Evolutionary conservation across 1,139 yeast genomes (phyloP), one percentile per base, ranked within the genome.

Genomic region (Hyphopichia fennica): DNA sequence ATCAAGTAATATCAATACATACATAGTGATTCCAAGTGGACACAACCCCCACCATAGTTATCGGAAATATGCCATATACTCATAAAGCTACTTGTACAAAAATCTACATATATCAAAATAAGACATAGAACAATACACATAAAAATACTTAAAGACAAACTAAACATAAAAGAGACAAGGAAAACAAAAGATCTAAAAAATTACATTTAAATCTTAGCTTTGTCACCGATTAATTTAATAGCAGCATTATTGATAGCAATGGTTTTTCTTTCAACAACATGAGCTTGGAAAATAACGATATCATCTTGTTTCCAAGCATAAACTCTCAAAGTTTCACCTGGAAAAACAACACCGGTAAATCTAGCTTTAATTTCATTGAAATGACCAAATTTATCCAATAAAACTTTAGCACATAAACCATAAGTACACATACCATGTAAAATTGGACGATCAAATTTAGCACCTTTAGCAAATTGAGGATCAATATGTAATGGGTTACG

Each of bases 401-500:
- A 75, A 14, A 80, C 79, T 66, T 90, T 88, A 34, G 85, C 87
- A 40, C 88, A 71, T 52, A 90, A 79, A 48, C 98, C 98, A 64
- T 88, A 82, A 37, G 90, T 79, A 61, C 95, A 86, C 69, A 93
- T 77, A 41, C 99, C 99, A 67, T 93, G 99, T 53, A 93, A 77
- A 56, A 93, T 93, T 45, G 98, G 99, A 48, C 72, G 70, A 40
- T 84, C 84, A 67, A 91, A 93, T 50, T 86, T 86, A 43, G 95
- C 98, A 47, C 89, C 89, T 51, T 84, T 81, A 25, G 98, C 97
- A 66, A 91, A 87, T 34, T 67, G 74, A 30, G 98, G 97, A 66
- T 93, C 98, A 62, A 93, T 84, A 69, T 93, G 99, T 56, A 93
- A 78, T 50, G 98, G 98, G 67, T 93, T 93, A 66, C 83, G 84